Evolutionary conservation across 2,329 filamentous ascomycete genomes (phyloP).

Genomic region (Fusarium marasasianum): DNA sequence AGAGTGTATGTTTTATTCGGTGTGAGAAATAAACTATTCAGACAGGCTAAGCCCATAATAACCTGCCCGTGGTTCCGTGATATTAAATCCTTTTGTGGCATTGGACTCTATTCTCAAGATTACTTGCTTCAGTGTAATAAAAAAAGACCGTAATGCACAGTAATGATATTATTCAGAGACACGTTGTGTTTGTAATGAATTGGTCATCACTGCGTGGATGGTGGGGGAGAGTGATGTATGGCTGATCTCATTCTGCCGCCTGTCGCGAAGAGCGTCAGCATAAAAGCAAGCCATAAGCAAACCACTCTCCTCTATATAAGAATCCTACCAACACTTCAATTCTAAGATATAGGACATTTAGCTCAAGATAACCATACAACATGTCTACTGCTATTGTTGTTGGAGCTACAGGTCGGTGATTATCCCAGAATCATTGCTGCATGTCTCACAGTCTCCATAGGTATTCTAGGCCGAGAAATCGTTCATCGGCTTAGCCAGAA

Average conservation of each 20-base stretch:
- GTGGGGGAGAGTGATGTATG: not conserved
- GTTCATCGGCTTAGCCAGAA: not conserved
- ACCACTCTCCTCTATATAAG: not conserved
- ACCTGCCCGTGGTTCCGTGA: too few relatives aligned
- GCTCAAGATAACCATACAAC: not conserved
- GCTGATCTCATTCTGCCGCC: not conserved
- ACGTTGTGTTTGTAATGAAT: not conserved
- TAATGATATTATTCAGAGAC: not conserved
- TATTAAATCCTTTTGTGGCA: not conserved
- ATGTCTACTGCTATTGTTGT: slow-evolving; percentile 8
- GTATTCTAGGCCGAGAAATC: slow-evolving; percentile 6
- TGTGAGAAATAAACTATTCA: not conserved
- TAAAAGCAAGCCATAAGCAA: not conserved
- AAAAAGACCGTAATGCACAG: not conserved
- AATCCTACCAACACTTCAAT: not conserved
- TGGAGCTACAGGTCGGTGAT: not conserved
- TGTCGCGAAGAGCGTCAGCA: not conserved
- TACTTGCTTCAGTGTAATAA: not conserved
- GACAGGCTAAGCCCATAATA: not conserved
- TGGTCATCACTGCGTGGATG: not conserved
- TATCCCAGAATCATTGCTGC: too few relatives aligned
- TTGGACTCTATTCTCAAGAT: too few relatives aligned
- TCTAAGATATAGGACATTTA: not conserved
- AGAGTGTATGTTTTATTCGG: not conserved
- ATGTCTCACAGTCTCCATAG: not conserved